Base-by-base conservation (phyloP, 257 asterid species). In the Oldenlandia corymbosa region DNA sequence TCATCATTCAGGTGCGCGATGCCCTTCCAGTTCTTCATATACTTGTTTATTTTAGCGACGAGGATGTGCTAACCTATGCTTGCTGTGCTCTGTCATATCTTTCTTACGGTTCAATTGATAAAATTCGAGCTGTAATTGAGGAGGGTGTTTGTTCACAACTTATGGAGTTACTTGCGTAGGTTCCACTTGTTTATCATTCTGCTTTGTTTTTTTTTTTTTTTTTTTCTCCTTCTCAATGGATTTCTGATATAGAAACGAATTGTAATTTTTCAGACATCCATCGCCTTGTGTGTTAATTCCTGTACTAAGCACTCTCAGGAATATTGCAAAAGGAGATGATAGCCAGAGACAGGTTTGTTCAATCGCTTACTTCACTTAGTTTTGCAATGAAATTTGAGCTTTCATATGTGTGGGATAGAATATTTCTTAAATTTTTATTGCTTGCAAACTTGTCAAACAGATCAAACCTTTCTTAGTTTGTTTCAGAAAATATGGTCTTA, bases 51-150 rank as follows among this genome's bases (percentile, higher is more conserved):
- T 88, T 95, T 12, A 87, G 76, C 26, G 98, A 91, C 68, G 98
- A 88, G 72, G 98, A 88, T 75, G 96, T 91, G 60, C 86, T 91
- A 62, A 91, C 96, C 21, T 96, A 91, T 86, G 95, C 98, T 34
- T 91, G 96, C 70, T 91, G 98, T 96, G 96, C 98, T 67, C 95
- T 91, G 28, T 91, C 98, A 10, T 91, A 91, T 76, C 96, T 91
- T 34, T 86, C 98, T 48, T 96, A 88, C 75, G 96, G 98, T 64
- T 80, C 96, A 48, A 91, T 84, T 63, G 96, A 88, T 74, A 88
- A 86, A 83, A 91, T 91, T 69, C 94, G 88, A 80, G 96, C 96
- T 64, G 98, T 91, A 58, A 84, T 88, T 58, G 98, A 91, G 37
- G 76, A 96, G 37, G 94, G 94, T 62, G 90, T 88, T 58, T 86